A percentile compares a stretch with the other conserved stretches of the same genome.
Evolutionary conservation across 2,329 filamentous ascomycete species (phyloP).

Genomic region (Verticillium albo-atrum): DNA sequence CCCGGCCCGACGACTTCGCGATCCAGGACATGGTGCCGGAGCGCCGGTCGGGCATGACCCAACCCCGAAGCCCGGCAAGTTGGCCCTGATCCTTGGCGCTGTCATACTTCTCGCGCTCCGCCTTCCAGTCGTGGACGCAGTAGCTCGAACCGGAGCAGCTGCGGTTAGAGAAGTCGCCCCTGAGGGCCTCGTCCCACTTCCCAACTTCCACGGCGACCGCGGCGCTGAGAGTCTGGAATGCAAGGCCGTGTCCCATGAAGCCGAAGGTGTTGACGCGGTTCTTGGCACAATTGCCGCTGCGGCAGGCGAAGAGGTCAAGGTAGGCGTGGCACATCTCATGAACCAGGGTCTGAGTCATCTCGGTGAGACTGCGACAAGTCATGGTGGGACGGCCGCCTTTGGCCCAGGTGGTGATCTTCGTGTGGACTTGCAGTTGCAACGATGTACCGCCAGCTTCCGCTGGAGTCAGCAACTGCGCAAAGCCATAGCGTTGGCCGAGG

Average conservation of each 20-base stretch:
- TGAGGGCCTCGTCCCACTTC: not conserved
- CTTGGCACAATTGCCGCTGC: not conserved
- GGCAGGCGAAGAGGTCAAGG: not conserved
- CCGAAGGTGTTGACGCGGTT: constrained; percentile 2
- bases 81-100: no score
- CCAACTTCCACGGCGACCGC: not conserved
- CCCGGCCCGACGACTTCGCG: no score
- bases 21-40: no score
- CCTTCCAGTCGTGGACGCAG: not conserved
- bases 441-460: not conserved
- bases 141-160: not conserved
- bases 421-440: not conserved
- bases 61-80: no score
- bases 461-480: not conserved
- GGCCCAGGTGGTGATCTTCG: not conserved
- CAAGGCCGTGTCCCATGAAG: not conserved
- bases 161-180: not conserved
- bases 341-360: constrained; percentile 3
- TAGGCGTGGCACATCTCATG: constrained; percentile 11
- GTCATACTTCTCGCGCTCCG: not conserved
- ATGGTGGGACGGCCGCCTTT: not conserved
- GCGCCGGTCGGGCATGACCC: no score
- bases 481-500: not conserved
- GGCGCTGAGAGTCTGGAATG: not conserved
- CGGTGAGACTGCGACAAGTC: not conserved